Evolutionary conservation across 1,139 yeast genomes (phyloP), one percentile per base, ranked within the genome.

Genomic region (Kodamaea plutei): DNA sequence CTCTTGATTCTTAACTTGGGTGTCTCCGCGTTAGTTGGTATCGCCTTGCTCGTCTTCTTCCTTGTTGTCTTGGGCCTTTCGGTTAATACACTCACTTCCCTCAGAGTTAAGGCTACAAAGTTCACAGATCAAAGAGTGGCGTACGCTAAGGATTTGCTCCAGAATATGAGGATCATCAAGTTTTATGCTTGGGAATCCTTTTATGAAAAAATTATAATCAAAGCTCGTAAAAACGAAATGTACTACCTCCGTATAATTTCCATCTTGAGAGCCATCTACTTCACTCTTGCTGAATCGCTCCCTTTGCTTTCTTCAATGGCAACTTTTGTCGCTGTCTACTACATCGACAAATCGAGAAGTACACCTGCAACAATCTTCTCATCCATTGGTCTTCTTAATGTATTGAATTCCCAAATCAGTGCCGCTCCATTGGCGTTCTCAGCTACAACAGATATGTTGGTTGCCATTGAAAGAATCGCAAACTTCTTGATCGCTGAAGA

Each of bases 301-400:
- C 81, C 93, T 0, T 66, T 73, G 13, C 54, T 84, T 39, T 76
- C 89, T 1, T 81, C 93, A 3, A 68, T 83, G 72, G 65, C 79
- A 2, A 72, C 95, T 0, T 88, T 87, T 48, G 71, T 87, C 41
- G 79, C 79, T 0, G 59, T 84, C 43, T 79, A 79, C 43, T 76
- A 70, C 24, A 58, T 79, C 5, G 47, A 43, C 10, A 32, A 40
- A 40, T 56, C 64, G 15, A 48, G 48, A n/a, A 68, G 76, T 41
- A 65, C 68, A 37, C 80, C 94, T 2, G 89, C 87, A 2, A 61
- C 71, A 20, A 76, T 87, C n/a, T 88, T 88, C 51, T 74, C 96
- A 0, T 81, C 95, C 9, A 63, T 88, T 32, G 72, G 91, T 0
- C 68, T 84, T 35, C 88, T 87, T 63, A 79, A 79, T 43, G 69